A percentile compares a stretch with the other conserved stretches of the same genome.
Evolutionary conservation across 2,329 filamentous ascomycete genomes (phyloP).

Genomic region (Chaetomiaceae sp.): DNA sequence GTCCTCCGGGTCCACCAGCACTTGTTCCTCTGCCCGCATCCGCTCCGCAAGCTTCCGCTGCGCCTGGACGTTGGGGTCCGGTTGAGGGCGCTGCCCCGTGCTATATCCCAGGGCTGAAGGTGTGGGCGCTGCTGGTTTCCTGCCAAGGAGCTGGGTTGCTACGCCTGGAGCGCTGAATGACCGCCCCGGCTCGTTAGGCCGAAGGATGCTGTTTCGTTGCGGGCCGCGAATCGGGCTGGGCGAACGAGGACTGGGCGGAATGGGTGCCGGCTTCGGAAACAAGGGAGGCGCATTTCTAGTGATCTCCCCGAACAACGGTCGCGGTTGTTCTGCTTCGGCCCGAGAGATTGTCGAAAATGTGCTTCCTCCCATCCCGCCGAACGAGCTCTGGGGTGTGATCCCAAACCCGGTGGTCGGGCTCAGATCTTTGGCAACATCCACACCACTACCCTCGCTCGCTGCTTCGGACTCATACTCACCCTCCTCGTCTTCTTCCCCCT

Average conservation of each 20-base stretch:
- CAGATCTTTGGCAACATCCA: slow-evolving; percentile 61
- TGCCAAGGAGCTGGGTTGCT: slow-evolving; percentile 50
- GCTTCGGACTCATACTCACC: slow-evolving; percentile 45
- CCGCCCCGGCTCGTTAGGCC: slow-evolving; percentile 44
- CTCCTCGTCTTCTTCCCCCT: slow-evolving; percentile 39
- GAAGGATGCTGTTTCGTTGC: slow-evolving; percentile 45
- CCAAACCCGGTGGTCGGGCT: slow-evolving; percentile 42
- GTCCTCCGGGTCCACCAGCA: slow-evolving; percentile 64
- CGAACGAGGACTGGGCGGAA: slow-evolving; percentile 58
- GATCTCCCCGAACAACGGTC: slow-evolving; percentile 52
- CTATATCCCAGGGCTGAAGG: slow-evolving; percentile 23
- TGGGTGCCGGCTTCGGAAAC: slow-evolving; percentile 46
- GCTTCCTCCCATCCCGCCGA: slow-evolving; percentile 43
- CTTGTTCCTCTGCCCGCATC: slow-evolving; percentile 51
- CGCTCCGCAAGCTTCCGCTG: slow-evolving; percentile 49
- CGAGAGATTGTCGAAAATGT: slow-evolving; percentile 44
- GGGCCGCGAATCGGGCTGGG: slow-evolving; percentile 65
- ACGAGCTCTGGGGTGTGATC: slow-evolving; percentile 55
- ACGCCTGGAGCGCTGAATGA: slow-evolving; percentile 58
- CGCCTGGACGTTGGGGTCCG: slow-evolving; percentile 46
- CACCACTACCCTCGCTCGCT: slow-evolving; percentile 53
- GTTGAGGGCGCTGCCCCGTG: slow-evolving; percentile 37
- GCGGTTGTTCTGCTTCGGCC: slow-evolving; percentile 40
- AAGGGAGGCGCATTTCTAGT: slow-evolving; percentile 42
- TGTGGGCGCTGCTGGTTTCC: slow-evolving; percentile 35